Percentiles rank a stretch among this genome's conserved stretches.
phyloP scores from a whole-genome alignment of 2,329 filamentous ascomycete genomes.

The Sclerotinia sclerotiorum region DNA sequence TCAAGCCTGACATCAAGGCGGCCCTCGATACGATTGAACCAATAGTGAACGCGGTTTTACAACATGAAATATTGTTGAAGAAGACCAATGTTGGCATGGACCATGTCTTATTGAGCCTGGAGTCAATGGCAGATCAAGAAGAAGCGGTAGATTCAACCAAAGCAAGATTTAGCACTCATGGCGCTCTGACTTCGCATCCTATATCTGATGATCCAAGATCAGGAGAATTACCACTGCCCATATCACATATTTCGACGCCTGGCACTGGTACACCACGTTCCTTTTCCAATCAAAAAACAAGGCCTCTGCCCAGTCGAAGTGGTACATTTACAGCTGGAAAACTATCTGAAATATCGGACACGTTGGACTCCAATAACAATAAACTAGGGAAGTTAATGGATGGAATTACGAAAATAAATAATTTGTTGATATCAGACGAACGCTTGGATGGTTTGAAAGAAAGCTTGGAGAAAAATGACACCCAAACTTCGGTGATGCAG shows the following conservation, averaged over 20 bases:
- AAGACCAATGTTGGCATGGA: constrained; percentile 40
- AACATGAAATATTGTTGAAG: constrained; percentile 38
- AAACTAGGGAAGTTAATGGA: constrained; percentile 31
- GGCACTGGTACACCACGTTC: background rate
- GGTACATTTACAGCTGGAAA: constrained; percentile 31
- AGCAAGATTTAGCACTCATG: background rate
- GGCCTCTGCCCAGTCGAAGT: background rate
- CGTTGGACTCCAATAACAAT: constrained; percentile 33
- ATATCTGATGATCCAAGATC: background rate
- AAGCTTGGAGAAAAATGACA: constrained; percentile 33
- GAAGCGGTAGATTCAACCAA: background rate
- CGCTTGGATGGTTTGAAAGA: constrained; percentile 30
- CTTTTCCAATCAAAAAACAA: background rate
- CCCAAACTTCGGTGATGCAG: constrained; percentile 34
- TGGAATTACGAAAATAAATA: constrained; percentile 31
- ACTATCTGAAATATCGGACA: constrained; percentile 34
- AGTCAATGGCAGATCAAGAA: constrained; percentile 28
- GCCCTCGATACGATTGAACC: constrained; percentile 41
- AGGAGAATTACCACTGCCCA: background rate
- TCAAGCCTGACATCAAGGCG: constrained; percentile 39
- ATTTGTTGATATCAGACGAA: constrained; percentile 30
- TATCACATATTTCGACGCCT: background rate
- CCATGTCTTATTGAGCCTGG: constrained; percentile 34
- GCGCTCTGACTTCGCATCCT: constrained; percentile 9
- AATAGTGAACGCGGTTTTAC: constrained; percentile 40